These are phyloP conservation scores for Aspergillus sp. DNA, from an alignment of 2,329 filamentous ascomycete genomes.

Conservation along the genomic window DNA sequence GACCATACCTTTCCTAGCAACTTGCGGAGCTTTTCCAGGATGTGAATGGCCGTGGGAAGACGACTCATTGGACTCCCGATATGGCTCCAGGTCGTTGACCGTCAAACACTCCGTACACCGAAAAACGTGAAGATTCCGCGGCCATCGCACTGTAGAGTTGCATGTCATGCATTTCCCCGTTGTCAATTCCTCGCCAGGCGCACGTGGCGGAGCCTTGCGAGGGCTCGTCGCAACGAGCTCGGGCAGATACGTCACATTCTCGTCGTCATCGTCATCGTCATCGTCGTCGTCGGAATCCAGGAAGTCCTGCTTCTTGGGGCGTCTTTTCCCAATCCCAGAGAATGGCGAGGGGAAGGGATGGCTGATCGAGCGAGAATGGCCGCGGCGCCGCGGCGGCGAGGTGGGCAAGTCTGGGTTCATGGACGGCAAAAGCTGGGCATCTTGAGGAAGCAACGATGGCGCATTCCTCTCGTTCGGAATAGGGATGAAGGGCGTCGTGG, in stretches of 20 bases:
- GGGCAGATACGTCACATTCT: conserved; percentile 27
- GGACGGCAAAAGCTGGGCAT: conserved; percentile 24
- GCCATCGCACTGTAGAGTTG: conserved; percentile 77
- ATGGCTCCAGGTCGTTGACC: conserved; percentile 72
- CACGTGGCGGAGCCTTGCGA: conserved; percentile 35
- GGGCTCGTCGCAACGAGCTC: conserved; percentile 37
- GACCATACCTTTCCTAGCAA: conserved; percentile 26
- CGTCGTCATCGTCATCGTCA: conserved; percentile 36
- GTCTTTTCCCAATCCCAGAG: conserved; percentile 50
- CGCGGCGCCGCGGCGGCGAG: conserved; percentile 23
- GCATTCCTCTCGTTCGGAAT: conserved; percentile 18
- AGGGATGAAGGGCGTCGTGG: conserved; percentile 17
- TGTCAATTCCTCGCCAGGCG: conserved; percentile 59
- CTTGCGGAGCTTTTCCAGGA: conserved; percentile 16
- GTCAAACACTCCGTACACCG: conserved; percentile 81
- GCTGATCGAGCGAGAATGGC: conserved; percentile 69
- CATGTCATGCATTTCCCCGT: conserved; percentile 84
- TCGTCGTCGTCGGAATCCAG: conserved; percentile 49
- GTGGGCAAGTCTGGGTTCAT: conserved; percentile 19
- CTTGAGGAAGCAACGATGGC: conserved; percentile 21
- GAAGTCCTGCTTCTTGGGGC: conserved; percentile 50
- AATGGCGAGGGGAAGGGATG: conserved; percentile 76
- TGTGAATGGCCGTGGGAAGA: conserved; percentile 17
- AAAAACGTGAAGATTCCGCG: conserved; percentile 69
- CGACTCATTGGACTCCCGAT: conserved; percentile 22